Evolutionary conservation across 768 basidiomycete species (phyloP), one percentile per base, ranked within the genome.

Genomic region (Rhodosporidiobolus odoratus): DNA sequence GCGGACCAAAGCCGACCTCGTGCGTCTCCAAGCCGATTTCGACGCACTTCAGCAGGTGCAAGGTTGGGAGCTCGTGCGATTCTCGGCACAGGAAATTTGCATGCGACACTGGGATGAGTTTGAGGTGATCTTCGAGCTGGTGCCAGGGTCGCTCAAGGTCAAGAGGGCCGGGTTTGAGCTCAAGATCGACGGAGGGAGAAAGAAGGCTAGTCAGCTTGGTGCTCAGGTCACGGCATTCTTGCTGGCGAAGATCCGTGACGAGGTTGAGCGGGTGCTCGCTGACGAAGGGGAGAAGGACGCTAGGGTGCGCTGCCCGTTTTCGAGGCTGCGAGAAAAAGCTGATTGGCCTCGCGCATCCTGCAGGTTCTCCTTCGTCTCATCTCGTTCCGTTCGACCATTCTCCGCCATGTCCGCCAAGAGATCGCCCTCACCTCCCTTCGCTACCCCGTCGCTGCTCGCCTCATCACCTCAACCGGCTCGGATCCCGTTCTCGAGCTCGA

Each of bases 11-110:
- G 61, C 71, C 0, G 76, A 77, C 58, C 68, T 77, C 15, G 67
- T 58, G 19, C 48, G 75, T 12, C 62, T 77, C n/a, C 58, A 69
- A 71, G 77, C 69, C 40, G 76, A 78, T 25, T 73, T 66, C 38
- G 72, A 75, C 13, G 64, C 71, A 2, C 63, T 78, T 9, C 68
- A 76, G 59, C 48, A 69, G 50, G 27, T 76, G 32, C 74, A 77
- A 34, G 68, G 73, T 0, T 78, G 77, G 76, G 37, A 38, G 9
- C 53, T 76, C 23, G 43, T 45, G 3, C 58, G 48, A n/a, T 74
- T 71, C 59, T 58, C 64, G 21, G 19, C 52, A 7, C 4, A 13
- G 6, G 41, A 54, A 16, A 52, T 74, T 21, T 27, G 40, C 34
- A 64, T 78, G 9, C 35, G 41, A 25, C 72, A 72, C 56, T 58